Base-by-base conservation (phyloP, 495 filamentous ascomycete species). In the Cairneyella variabilis region DNA sequence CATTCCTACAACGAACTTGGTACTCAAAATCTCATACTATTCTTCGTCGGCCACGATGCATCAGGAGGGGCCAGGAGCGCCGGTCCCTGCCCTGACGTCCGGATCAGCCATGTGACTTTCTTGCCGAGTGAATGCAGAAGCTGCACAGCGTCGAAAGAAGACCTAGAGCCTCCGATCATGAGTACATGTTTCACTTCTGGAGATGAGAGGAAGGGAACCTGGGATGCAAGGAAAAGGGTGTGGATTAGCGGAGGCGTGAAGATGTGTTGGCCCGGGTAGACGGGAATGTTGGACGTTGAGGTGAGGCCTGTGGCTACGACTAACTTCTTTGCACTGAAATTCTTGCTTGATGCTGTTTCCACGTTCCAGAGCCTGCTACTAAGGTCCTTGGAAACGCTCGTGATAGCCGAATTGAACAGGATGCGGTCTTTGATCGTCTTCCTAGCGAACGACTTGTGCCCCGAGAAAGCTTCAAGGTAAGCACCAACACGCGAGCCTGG, bases 111-210 rank as follows among this genome's bases (percentile, higher is more conserved):
- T 27, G 68, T 64, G 2, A 78, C 75, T 28, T 68, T 61, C 54
- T 76, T 76, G 2, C 75, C 75, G 4, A 60, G 56, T 17, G 65
- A 61, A 0, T 67, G 57, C 14, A 70, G 66, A 44, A 73, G 54
- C 37, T 69, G 72, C 12, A 69, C 69, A 5, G 72, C 67, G 48
- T 78, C 76, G 40, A 67, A 72, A 1, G 73, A 68, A 6, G 71
- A 74, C 54, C 77, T 78, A 2, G 65, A 68, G 8, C 66, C 75
- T 1, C 75, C 75, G 14, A 75, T 58, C 6, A 77, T 71, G 12
- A 69, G 67, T 0, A 69, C 67, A 0, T 48, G 53, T 16, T 62
- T 38, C 7, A 71, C 57, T 0, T 36, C 41, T 25, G 49, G 42
- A 7, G 39, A 23, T 2, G 56, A 34, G 1, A 69, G 38, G 11